phyloP scores from a whole-genome alignment of 2,329 filamentous ascomycete species.

The Verticillium dahliae region DNA sequence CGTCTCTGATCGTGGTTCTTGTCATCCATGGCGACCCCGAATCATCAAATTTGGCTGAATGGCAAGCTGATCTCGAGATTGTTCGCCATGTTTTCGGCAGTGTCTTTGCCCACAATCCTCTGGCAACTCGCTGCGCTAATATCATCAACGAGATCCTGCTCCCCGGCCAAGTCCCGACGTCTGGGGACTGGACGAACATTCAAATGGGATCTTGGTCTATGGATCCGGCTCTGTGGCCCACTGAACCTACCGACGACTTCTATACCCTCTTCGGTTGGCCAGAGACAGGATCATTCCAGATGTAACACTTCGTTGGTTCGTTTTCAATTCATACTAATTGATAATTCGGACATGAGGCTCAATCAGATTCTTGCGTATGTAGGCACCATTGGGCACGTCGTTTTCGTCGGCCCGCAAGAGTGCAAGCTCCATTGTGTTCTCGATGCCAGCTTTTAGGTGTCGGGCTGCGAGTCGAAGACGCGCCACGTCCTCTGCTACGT shows the following conservation, averaged over 20 bases:
- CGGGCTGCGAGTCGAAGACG: slow-evolving; percentile 15
- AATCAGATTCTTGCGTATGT: slow-evolving; percentile 17
- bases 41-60: slow-evolving; percentile 16
- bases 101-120: slow-evolving; percentile 15
- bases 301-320: background rate
- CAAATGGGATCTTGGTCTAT: slow-evolving; percentile 15
- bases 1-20: slow-evolving; percentile 20
- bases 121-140: slow-evolving; percentile 19
- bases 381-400: slow-evolving; percentile 21
- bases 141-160: slow-evolving; percentile 19
- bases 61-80: slow-evolving; percentile 20
- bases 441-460: slow-evolving; percentile 20
- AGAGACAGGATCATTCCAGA: background rate
- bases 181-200: slow-evolving; percentile 6
- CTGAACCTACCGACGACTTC: slow-evolving; percentile 12
- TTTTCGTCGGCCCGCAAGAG: slow-evolving; percentile 17
- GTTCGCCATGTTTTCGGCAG: slow-evolving; percentile 16
- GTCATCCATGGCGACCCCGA: slow-evolving; percentile 19
- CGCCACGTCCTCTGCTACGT: slow-evolving; percentile 15
- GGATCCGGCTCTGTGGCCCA: slow-evolving; percentile 18
- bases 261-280: slow-evolving; percentile 16
- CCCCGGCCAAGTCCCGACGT: slow-evolving; percentile 2
- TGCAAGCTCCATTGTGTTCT: slow-evolving; percentile 16
- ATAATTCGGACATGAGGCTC: slow-evolving; percentile 16
- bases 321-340: slow-evolving; percentile 10